These are phyloP conservation scores for Aphanomyces cochlioides DNA, from an alignment of 352 stramenopile genomes.

Conservation along the genomic window DNA sequence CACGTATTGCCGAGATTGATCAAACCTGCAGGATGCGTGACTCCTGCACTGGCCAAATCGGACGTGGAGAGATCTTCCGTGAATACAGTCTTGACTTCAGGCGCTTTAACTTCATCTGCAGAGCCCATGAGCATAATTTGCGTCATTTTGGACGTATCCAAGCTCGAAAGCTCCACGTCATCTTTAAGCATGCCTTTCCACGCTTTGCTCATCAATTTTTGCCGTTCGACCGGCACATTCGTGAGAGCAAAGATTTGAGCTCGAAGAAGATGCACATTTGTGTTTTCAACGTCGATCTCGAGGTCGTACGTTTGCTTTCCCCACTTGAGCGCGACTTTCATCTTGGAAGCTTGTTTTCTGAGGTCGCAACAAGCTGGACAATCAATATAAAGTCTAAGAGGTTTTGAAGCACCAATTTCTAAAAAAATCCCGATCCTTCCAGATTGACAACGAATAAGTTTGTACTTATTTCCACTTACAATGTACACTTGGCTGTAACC, in stretches of 20 bases:
- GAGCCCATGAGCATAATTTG: slow-evolving; percentile 93
- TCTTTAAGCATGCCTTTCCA: slow-evolving; percentile 90
- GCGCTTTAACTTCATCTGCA: slow-evolving; percentile 86
- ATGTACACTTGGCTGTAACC: too few relatives aligned
- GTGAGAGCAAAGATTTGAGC: slow-evolving; percentile 82
- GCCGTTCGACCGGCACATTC: slow-evolving; percentile 72
- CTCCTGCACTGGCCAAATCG: slow-evolving; percentile 78
- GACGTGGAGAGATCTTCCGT: slow-evolving; percentile 82
- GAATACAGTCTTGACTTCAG: slow-evolving; percentile 75
- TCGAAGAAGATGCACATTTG: slow-evolving; percentile 65
- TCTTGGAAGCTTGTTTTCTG: slow-evolving; percentile 26
- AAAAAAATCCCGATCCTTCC: too few relatives aligned
- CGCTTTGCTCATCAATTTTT: slow-evolving; percentile 87
- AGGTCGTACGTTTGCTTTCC: slow-evolving; percentile 82
- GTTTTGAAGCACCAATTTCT: too few relatives aligned
- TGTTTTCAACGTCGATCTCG: slow-evolving; percentile 53
- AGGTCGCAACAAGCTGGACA: too few relatives aligned
- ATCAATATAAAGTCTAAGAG: too few relatives aligned
- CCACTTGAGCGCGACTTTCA: slow-evolving; percentile 81
- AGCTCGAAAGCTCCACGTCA: slow-evolving; percentile 54
- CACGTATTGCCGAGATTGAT: slow-evolving; percentile 91
- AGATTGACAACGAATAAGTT: too few relatives aligned
- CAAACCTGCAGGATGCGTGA: slow-evolving; percentile 87
- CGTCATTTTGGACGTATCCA: slow-evolving; percentile 48
- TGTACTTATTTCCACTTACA: too few relatives aligned